Evolutionary conservation across 176 grass and related monocot genomes (phyloP).

Genomic region (Lolium multiflorum): DNA sequence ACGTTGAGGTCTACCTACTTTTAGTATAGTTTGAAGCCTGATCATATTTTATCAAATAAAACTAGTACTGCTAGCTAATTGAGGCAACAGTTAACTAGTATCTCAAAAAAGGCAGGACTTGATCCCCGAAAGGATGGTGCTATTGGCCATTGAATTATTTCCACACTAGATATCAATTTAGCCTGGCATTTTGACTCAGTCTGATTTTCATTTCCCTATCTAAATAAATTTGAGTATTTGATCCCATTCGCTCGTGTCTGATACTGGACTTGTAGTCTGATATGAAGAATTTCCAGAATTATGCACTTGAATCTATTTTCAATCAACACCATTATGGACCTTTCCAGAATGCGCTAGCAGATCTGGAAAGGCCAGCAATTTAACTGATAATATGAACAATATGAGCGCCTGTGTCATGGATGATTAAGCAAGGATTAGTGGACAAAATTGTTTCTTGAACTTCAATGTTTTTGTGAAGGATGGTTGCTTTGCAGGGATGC

Average conservation of each 20-base stretch:
- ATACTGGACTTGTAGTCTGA: neutral
- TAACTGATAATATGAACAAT: neutral
- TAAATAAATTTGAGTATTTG: neutral
- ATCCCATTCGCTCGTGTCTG: neutral
- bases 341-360: neutral
- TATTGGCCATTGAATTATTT: conserved; percentile 9
- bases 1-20: neutral
- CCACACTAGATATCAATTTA: neutral
- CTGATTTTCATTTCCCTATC: neutral
- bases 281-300: neutral
- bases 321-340: neutral
- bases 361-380: neutral
- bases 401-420: neutral
- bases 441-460: neutral
- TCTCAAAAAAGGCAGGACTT: neutral
- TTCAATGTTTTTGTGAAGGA: neutral
- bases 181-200: conserved; percentile 3
- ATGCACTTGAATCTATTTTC: neutral
- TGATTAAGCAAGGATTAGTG: conserved; percentile 19
- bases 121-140: neutral
- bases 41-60: neutral
- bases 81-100: neutral
- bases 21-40: conserved; percentile 7
- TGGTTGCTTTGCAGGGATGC: conserved; percentile 11
- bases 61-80: neutral